A percentile compares a stretch with the other conserved stretches of the same genome.
Conservation (phyloP, 805 yeast species). For the Starmera amethionina region DNA sequence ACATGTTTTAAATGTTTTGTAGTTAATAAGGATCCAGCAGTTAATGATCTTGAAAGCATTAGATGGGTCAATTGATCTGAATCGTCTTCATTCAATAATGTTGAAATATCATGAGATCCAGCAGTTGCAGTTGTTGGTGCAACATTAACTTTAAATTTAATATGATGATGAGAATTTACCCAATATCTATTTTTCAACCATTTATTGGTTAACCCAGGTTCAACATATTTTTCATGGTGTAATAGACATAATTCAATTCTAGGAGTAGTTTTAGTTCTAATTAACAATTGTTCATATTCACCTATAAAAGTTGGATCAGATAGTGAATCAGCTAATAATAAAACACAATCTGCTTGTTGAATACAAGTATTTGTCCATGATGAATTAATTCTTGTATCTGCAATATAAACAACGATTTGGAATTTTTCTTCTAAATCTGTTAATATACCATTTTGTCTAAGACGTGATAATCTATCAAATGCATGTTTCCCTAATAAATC, state of each 20-base stretch:
- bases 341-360: slow-evolving; percentile 91
- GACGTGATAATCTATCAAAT: slow-evolving; percentile 75
- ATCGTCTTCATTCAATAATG: no score
- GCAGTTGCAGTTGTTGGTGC: background rate
- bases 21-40: no score
- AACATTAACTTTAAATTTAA: slow-evolving; percentile 48
- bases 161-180: slow-evolving; percentile 91
- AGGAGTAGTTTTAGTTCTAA: slow-evolving; percentile 73
- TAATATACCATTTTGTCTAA: slow-evolving; percentile 82
- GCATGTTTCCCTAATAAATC: slow-evolving; percentile 85
- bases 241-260: slow-evolving; percentile 77
- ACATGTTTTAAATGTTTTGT: slow-evolving; percentile 4
- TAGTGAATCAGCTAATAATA: slow-evolving; percentile 77
- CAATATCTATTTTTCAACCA: slow-evolving; percentile 85
- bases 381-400: slow-evolving; percentile 75
- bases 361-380: slow-evolving; percentile 91
- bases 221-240: slow-evolving; percentile 75
- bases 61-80: no score
- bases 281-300: slow-evolving; percentile 70
- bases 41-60: no score
- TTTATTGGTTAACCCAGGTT: slow-evolving; percentile 72
- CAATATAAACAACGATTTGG: slow-evolving; percentile 82
- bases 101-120: no score
- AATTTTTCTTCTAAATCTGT: slow-evolving; percentile 85
- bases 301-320: slow-evolving; percentile 60